Percentiles rank a stretch among this genome's conserved stretches.
Conservation (phyloP, 768 basidiomycete genomes). For the Pisolithus marmoratus region DNA sequence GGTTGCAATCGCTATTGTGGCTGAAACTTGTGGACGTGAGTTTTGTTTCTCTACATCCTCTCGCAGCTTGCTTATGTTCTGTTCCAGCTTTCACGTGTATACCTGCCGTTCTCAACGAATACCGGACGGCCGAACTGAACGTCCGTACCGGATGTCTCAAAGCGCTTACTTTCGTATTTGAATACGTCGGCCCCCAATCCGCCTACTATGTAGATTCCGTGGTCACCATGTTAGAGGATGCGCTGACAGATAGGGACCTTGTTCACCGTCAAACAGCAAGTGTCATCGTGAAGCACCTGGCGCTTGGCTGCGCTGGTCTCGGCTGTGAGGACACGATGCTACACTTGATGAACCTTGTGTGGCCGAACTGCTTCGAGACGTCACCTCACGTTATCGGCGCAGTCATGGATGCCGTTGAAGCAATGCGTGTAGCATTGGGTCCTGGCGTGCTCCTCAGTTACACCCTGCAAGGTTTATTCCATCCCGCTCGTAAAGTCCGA, state of each 20-base stretch:
- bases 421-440: slow-evolving; percentile 93
- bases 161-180: slow-evolving; percentile 97
- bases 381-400: slow-evolving; percentile 97
- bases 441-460: slow-evolving; percentile 91
- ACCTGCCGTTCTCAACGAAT: slow-evolving; percentile 97
- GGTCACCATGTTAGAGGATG: slow-evolving; percentile 97
- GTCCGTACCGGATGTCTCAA: slow-evolving; percentile 98
- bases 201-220: slow-evolving; percentile 97
- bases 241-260: slow-evolving; percentile 94
- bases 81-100: slow-evolving; percentile 90
- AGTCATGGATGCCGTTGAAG: slow-evolving; percentile 97
- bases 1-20: slow-evolving; percentile 94
- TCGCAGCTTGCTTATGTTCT: slow-evolving; percentile 5
- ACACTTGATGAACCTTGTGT: slow-evolving; percentile 96
- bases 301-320: slow-evolving; percentile 92
- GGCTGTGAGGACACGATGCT: slow-evolving; percentile 98
- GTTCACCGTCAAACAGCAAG: slow-evolving; percentile 98
- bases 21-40: slow-evolving; percentile 82
- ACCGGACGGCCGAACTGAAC: slow-evolving; percentile 96
- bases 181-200: slow-evolving; percentile 96
- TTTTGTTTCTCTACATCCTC: neutral
- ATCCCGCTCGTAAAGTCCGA: slow-evolving; percentile 93
- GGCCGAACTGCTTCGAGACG: slow-evolving; percentile 99
- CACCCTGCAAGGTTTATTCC: slow-evolving; percentile 92
- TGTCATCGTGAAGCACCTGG: slow-evolving; percentile 97